Conservation (phyloP, 352 stramenopile genomes). For the Phytophthora pistaciae region DNA sequence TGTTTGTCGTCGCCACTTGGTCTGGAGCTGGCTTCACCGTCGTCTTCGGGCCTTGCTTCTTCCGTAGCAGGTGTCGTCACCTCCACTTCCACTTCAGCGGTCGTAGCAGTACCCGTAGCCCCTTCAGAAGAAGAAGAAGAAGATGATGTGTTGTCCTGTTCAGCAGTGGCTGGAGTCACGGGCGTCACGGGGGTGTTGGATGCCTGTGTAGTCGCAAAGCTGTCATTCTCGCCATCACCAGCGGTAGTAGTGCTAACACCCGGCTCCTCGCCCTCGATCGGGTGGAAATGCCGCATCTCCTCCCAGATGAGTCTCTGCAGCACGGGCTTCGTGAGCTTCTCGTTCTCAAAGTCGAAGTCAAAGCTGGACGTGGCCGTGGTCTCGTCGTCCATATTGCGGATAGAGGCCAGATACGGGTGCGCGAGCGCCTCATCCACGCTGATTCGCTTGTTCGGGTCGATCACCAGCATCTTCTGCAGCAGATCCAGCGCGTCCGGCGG, state of each 20-base stretch:
- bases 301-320: constrained; percentile 89
- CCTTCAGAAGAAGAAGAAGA: background rate
- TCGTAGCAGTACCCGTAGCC: constrained; percentile 8
- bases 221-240: constrained; percentile 27
- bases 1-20: constrained; percentile 4
- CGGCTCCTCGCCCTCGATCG: constrained; percentile 54
- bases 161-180: constrained; percentile 29
- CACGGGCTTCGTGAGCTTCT: constrained; percentile 85
- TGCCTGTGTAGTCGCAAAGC: constrained; percentile 30
- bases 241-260: constrained; percentile 1
- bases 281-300: constrained; percentile 85
- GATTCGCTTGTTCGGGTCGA: constrained; percentile 93
- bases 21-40: constrained; percentile 2
- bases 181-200: constrained; percentile 49
- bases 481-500: constrained; percentile 83
- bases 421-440: constrained; percentile 92
- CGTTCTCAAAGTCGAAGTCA: constrained; percentile 91
- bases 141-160: constrained; percentile 5
- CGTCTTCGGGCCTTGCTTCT: constrained; percentile 29
- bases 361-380: constrained; percentile 75
- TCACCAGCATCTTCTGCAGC: constrained; percentile 93
- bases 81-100: constrained; percentile 2
- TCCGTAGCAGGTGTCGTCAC: constrained; percentile 18
- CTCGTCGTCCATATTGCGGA: constrained; percentile 92
- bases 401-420: constrained; percentile 90